Base-by-base conservation (phyloP, 2,329 filamentous ascomycete genomes). In the Clarireedia sp. region DNA sequence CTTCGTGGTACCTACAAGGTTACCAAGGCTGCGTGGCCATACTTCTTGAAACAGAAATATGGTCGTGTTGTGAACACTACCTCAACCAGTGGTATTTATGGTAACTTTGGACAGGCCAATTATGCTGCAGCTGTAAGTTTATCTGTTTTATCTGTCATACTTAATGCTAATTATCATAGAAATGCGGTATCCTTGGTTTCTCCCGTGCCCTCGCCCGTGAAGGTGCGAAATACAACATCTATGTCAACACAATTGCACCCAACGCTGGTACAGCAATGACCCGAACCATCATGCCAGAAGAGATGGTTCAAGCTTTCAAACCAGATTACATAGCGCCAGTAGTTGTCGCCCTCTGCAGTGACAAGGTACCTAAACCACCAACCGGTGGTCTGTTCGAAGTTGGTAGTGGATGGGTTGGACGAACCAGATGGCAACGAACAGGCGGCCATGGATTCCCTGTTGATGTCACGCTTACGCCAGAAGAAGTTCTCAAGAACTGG, bases 271-370 rank as follows among this genome's bases (percentile, higher is more conserved):
- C 94, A 45, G 85, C 86, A 69, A 94, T 99, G 89, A 99, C 94
- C 55, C 82, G 85, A 64, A 92, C 89, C 50, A 89, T 99, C 70
- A 82, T 99, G 78, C 94, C 94, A 29, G 90, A 96, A 74, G 94
- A 99, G 77, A 84, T 97, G 76, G 91, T 99, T 17, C 91, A 97
- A 77, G 92, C 94, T 46, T 96, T 99, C 80, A 99, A 97, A 84
- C 94, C 94, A 58, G 92, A 97, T 70, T 97, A 96, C 74, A 91
- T 99, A 71, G 94, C 94, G 52, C 94, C 94, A 59, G 76, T 97
- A 38, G 91, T 99, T 51, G 83, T 92, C 54, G 83, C 91, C 44
- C 87, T 99, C 56, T 78, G 73, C 72, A 89, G 84, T 70, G 94
- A 99, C 75, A 89, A 89, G 74, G 84, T 90, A 52, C 92, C 94